phyloP scores from a whole-genome alignment of 1,139 yeast species.

The Candida mesenterica region DNA sequence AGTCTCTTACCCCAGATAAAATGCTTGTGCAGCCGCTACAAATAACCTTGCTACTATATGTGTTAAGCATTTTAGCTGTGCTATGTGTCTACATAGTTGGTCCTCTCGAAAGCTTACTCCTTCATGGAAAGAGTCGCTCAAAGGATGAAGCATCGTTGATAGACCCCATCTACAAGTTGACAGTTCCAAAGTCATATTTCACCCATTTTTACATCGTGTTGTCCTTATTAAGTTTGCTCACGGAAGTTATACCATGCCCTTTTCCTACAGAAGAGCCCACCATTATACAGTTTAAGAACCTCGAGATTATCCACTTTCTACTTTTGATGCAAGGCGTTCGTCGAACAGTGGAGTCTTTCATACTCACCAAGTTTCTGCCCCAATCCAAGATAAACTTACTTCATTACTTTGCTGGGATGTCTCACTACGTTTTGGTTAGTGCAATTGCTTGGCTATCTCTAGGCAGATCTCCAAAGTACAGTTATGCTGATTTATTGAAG shows the following conservation, averaged over 20 bases:
- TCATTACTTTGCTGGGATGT: constrained; percentile 74
- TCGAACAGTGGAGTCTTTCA: constrained; percentile 59
- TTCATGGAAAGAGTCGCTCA: constrained; percentile 15
- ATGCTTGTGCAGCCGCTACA: no score
- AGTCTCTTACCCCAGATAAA: no score
- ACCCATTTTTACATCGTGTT: constrained; percentile 46
- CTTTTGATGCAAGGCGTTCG: constrained; percentile 58
- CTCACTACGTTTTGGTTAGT: constrained; percentile 51
- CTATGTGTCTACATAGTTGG: constrained; percentile 10
- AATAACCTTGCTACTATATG: constrained; percentile 7
- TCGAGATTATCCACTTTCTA: constrained; percentile 16
- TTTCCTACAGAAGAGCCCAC: neutral
- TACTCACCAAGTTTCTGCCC: constrained; percentile 46
- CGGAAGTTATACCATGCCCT: constrained; percentile 3
- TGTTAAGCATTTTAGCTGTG: constrained; percentile 7
- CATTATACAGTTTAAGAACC: constrained; percentile 1
- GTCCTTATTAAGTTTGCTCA: constrained; percentile 10
- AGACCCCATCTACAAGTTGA: constrained; percentile 14
- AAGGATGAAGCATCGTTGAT: constrained; percentile 1
- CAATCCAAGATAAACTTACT: constrained; percentile 65
- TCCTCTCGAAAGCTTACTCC: constrained; percentile 12
- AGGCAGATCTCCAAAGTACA: neutral
- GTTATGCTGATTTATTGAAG: neutral
- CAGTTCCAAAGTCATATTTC: constrained; percentile 52
- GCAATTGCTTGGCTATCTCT: constrained; percentile 13